Percentiles rank a stretch among this genome's conserved stretches.
phyloP scores from a whole-genome alignment of 495 filamentous ascomycete species.

The Cudoniella acicularis region DNA sequence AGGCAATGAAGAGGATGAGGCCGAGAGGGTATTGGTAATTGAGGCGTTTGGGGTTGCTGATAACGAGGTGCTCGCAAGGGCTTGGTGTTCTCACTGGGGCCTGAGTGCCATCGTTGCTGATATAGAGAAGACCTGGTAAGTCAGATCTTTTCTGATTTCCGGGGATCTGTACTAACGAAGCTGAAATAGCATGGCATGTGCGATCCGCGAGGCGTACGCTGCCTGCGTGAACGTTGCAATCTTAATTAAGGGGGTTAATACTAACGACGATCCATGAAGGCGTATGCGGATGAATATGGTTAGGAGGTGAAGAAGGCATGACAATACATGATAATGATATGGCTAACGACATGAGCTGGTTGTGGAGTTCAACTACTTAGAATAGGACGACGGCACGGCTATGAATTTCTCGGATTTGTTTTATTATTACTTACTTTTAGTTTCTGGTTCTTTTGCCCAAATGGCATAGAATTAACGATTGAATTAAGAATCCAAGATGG shows the following conservation, averaged over 20 bases:
- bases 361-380: no score
- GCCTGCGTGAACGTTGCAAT: conserved; percentile 67
- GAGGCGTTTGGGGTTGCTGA: conserved; percentile 67
- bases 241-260: conserved; percentile 41
- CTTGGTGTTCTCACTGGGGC: conserved; percentile 71
- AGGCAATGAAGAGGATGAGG: conserved; percentile 31
- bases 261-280: conserved; percentile 4
- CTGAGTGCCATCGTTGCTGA: conserved; percentile 63
- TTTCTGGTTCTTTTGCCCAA: no score
- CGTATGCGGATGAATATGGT: background rate
- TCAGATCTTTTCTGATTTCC: conserved; percentile 11
- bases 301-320: background rate
- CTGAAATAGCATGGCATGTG: conserved; percentile 55
- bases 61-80: conserved; percentile 69
- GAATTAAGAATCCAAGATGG: no score
- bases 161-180: background rate
- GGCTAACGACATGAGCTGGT: no score
- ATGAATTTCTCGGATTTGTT: no score
- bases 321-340: no score
- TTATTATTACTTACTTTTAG: no score
- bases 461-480: no score
- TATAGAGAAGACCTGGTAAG: conserved; percentile 60
- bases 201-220: conserved; percentile 67
- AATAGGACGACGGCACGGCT: no score
- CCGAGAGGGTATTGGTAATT: conserved; percentile 62